Base-by-base conservation (phyloP, 371 early-diverging fungal genomes). In the Syncephalis fuscata region DNA sequence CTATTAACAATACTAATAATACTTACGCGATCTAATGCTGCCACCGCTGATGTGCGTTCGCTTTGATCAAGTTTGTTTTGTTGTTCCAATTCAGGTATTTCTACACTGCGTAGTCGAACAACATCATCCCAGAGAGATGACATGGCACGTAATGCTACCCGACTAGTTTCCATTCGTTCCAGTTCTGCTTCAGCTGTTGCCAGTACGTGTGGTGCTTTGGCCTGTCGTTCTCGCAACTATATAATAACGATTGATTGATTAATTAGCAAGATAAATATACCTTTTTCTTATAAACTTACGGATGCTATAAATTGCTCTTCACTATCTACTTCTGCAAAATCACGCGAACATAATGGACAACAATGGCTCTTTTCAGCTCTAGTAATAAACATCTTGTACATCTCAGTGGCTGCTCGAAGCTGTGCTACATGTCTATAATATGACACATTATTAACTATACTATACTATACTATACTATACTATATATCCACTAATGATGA, bases 261-360 rank as follows among this genome's bases (percentile, higher is more conserved):
- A 25, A 19, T 52, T 10, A 23, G 9, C 17, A 15, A 24, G 10
- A 20, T n/a, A n/a, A n/a, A n/a, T n/a, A n/a, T n/a, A n/a, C n/a
- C n/a, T n/a, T n/a, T n/a, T n/a, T n/a, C n/a, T n/a, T n/a, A n/a
- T 14, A 19, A n/a, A 17, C 7, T 10, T 52, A 52, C n/a, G 41
- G 53, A 48, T 55, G 52, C 10, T 49, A 32, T 32, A 23, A 32
- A 48, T 52, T 50, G 82, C 73, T 66, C 60, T 67, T 23, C 51
- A 39, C 1, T 3, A 52, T 48, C 47, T 7, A 66, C 63, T 36
- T 58, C 53, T 5, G 48, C 44, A 56, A 80, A 82, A 0, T 57
- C 64, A 15, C 82, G 71, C n/a, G 52, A 58, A 60, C 90, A 89
- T 2, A 88, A 57, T 2, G 86, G 80, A 48, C 90, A 89, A 27